Conservation (phyloP, 1,139 yeast species). For the Yamadazyma diddensiae region DNA sequence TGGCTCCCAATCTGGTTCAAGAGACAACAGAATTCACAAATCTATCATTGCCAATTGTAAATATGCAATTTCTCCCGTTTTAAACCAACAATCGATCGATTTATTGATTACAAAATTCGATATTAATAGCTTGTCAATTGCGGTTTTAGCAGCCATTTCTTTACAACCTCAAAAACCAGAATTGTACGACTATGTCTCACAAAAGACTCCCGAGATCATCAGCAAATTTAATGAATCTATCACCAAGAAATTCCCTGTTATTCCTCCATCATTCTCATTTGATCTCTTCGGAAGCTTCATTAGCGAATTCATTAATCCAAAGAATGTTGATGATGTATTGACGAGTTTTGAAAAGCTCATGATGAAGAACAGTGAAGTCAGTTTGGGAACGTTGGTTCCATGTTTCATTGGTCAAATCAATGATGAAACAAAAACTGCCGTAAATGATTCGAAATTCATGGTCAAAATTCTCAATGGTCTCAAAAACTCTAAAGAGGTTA, state of each 20-base stretch:
- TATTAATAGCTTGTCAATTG: slow-evolving; percentile 31
- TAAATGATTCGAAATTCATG: slow-evolving; percentile 47
- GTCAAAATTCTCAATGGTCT: slow-evolving; percentile 60
- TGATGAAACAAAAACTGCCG: slow-evolving; percentile 17
- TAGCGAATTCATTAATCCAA: slow-evolving; percentile 22
- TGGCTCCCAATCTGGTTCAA: slow-evolving; percentile 27
- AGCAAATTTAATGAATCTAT: slow-evolving; percentile 9
- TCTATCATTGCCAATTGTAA: slow-evolving; percentile 41
- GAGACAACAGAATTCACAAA: slow-evolving; percentile 39
- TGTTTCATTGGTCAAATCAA: slow-evolving; percentile 38
- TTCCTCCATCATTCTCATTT: slow-evolving; percentile 11
- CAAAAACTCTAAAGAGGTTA: slow-evolving; percentile 67
- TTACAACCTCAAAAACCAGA: slow-evolving; percentile 41
- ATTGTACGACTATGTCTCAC: slow-evolving; percentile 23
- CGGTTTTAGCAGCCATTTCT: slow-evolving; percentile 37
- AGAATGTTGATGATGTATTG: slow-evolving; percentile 44
- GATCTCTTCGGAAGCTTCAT: slow-evolving; percentile 11
- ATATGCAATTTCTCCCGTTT: slow-evolving; percentile 21
- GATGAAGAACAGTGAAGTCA: slow-evolving; percentile 76
- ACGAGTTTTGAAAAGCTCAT: slow-evolving; percentile 66
- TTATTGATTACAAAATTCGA: slow-evolving; percentile 11
- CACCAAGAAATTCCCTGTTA: slow-evolving; percentile 9
- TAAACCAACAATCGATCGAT: slow-evolving; percentile 16
- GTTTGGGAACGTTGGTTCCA: slow-evolving; percentile 54
- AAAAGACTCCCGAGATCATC: slow-evolving; percentile 15